Evolutionary conservation across 1,284 basidiomycete species (phyloP).

Genomic region (Irpex sp.): DNA sequence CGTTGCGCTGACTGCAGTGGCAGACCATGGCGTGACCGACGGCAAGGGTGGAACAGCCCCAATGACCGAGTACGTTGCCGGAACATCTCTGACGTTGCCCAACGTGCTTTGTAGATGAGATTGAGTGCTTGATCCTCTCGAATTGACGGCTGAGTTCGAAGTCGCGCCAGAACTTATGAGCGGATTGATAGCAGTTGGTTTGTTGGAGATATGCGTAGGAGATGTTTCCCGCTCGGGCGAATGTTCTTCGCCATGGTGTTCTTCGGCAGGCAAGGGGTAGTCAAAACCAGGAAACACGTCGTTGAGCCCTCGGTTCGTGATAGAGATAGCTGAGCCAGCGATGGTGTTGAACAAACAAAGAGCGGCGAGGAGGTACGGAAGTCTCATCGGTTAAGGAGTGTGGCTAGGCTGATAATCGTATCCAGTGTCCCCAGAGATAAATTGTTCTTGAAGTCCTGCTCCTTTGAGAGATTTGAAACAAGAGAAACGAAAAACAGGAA

Average conservation of each 20-base stretch:
- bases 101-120: conserved; percentile 3
- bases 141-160: conserved; percentile 3
- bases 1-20: neutral
- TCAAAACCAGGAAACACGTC: conserved; percentile 10
- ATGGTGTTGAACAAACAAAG: neutral
- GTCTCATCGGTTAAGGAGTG: conserved; percentile 5
- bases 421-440: neutral
- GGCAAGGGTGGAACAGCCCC: conserved; percentile 9
- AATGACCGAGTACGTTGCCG: conserved; percentile 7
- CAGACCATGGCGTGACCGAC: neutral
- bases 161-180: neutral
- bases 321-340: neutral
- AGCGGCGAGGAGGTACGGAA: neutral
- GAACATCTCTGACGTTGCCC: neutral
- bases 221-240: neutral
- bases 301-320: conserved; percentile 3
- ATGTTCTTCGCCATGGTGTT: neutral
- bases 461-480: neutral
- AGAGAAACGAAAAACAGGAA: neutral
- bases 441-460: neutral
- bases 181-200: neutral
- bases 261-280: neutral
- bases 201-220: neutral
- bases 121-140: conserved; percentile 1
- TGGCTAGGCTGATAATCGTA: neutral